phyloP scores from a whole-genome alignment of 768 basidiomycete genomes.

The Cyclocybe aegerita region DNA sequence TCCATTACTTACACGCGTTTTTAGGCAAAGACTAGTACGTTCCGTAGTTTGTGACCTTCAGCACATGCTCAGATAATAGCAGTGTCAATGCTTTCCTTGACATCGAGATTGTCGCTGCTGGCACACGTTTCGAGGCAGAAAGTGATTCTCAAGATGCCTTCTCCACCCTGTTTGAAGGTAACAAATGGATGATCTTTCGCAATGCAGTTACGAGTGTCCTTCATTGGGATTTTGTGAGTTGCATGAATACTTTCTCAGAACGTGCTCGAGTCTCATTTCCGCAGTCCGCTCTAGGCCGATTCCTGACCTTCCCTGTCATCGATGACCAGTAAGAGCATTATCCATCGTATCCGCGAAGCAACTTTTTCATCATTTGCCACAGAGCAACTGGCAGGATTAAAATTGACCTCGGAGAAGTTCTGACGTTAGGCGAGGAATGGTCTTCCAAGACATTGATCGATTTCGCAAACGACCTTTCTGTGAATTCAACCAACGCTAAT shows the following conservation, averaged over 20 bases:
- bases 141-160: conserved; percentile 45
- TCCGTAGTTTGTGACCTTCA: not conserved
- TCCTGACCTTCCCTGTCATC: conserved; percentile 64
- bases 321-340: conserved; percentile 36
- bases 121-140: conserved; percentile 55
- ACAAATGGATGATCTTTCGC: conserved; percentile 69
- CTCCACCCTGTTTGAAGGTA: conserved; percentile 53
- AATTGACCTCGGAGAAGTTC: conserved; percentile 53
- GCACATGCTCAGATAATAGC: not conserved
- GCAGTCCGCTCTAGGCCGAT: conserved; percentile 62
- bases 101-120: conserved; percentile 60
- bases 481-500: conserved; percentile 44
- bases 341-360: not conserved
- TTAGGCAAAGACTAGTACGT: conserved; percentile 46
- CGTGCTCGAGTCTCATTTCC: not conserved
- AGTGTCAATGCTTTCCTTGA: conserved; percentile 63
- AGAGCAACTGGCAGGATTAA: conserved; percentile 60
- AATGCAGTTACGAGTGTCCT: conserved; percentile 55
- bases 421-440: conserved; percentile 53
- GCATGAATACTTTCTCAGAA: not conserved
- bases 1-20: not conserved
- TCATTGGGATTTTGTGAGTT: conserved; percentile 73
- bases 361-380: not conserved
- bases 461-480: conserved; percentile 38
- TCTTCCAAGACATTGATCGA: conserved; percentile 37